A percentile compares a stretch with the other conserved stretches of the same genome.
phyloP scores from a whole-genome alignment of 1,139 yeast species.

The Candida frijolesensis region DNA sequence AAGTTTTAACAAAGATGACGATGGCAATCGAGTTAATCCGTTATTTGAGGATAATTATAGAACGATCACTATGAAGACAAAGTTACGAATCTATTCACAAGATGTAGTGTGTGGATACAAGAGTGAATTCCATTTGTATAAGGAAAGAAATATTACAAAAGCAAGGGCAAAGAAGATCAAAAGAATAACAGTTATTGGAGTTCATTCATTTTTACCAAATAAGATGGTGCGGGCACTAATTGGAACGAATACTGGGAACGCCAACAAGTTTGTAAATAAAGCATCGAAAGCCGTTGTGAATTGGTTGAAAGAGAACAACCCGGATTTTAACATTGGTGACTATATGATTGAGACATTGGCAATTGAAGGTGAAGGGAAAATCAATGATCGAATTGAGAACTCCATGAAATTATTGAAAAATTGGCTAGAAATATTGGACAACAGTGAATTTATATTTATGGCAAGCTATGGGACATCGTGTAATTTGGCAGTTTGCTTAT shows the following conservation, averaged over 20 bases:
- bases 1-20: conserved; percentile 1
- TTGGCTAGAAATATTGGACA: conserved; percentile 40
- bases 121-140: conserved; percentile 39
- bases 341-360: conserved; percentile 48
- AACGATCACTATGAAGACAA: conserved; percentile 41
- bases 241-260: conserved; percentile 50
- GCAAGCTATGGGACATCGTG: conserved; percentile 50
- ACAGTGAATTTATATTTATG: conserved; percentile 45
- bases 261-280: conserved; percentile 34
- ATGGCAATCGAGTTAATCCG: conserved; percentile 8
- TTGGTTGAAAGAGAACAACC: conserved; percentile 39
- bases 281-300: conserved; percentile 39
- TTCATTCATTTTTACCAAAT: conserved; percentile 57
- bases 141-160: conserved; percentile 17
- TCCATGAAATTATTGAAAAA: conserved; percentile 37
- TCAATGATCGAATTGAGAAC: conserved; percentile 39
- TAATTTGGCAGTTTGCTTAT: conserved; percentile 45
- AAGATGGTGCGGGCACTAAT: conserved; percentile 50
- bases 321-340: conserved; percentile 22
- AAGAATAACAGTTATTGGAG: conserved; percentile 45
- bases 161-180: conserved; percentile 23
- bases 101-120: conserved; percentile 30
- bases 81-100: conserved; percentile 38
- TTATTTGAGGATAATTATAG: conserved; percentile 28
- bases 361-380: conserved; percentile 55